A percentile compares a stretch with the other conserved stretches of the same genome.
Evolutionary conservation across 306 rosid species (phyloP).

Genomic region (Pterocarpus santalinus): DNA sequence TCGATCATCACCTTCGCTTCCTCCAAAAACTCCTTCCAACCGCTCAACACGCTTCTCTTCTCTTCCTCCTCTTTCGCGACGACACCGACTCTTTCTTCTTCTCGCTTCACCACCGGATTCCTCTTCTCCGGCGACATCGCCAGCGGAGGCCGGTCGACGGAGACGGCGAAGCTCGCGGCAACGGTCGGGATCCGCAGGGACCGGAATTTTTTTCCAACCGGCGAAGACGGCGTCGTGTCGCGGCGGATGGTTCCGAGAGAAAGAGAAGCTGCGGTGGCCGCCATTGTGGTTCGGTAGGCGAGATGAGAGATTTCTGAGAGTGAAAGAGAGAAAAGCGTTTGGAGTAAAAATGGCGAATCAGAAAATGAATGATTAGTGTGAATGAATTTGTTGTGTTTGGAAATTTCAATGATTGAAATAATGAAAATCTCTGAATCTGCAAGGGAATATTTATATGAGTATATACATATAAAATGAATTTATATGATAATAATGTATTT

Average conservation of each 20-base stretch:
- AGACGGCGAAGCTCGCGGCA: conserved; percentile 44
- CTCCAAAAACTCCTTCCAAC: conserved; percentile 60
- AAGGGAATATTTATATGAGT: too few species aligned
- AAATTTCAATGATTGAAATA: neutral
- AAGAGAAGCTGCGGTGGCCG: conserved; percentile 50
- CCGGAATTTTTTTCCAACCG: conserved; percentile 22
- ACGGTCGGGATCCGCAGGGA: conserved; percentile 13
- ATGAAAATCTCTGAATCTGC: neutral
- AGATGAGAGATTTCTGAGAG: neutral
- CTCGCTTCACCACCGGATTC: conserved; percentile 21
- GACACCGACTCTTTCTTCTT: neutral
- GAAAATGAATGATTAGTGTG: neutral
- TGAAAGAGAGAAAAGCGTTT: neutral
- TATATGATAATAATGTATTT: too few species aligned
- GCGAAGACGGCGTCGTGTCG: neutral
- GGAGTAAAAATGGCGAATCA: neutral
- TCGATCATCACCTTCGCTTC: conserved; percentile 57
- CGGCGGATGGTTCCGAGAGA: conserved; percentile 43
- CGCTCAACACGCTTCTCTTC: conserved; percentile 12
- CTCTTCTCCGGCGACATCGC: conserved; percentile 3
- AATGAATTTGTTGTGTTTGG: neutral
- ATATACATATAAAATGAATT: too few species aligned
- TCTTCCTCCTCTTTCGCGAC: neutral
- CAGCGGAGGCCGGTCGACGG: conserved; percentile 40
- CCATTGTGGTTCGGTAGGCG: conserved; percentile 48